Evolutionary conservation across 257 asterid species (phyloP), one percentile per base, ranked within the genome.

Genomic region (Penstemon eatonii): DNA sequence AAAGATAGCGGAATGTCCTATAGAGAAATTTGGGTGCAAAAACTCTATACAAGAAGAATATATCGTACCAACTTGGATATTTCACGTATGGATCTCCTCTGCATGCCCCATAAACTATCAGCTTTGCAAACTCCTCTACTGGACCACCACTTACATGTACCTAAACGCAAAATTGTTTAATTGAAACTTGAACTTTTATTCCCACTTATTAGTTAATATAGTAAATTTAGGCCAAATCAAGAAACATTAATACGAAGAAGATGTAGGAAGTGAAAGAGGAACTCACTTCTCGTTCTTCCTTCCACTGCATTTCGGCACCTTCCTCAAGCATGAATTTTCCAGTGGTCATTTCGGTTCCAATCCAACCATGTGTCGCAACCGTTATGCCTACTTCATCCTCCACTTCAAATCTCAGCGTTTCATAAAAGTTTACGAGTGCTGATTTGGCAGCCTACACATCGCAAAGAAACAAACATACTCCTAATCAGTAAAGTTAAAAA

Each of bases 251-350:
- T 25, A 25, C 33, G 1, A 25, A 25, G 2, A 25, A 25, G 33
- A 25, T 25, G 33, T 25, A 25, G 33, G 33, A 25, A 25, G 33
- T 7, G 50, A 57, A n/a, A 9, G 33, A 44, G 8, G n/a, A 72
- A 60, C 79, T 73, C 57, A 87, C 96, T 56, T 90, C 96, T 63
- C 96, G 77, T 85, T 92, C 98, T 81, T 92, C 98, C 73, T 86
- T 92, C 96, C 98, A 92, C 59, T 90, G 98, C 97, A 92, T 88
- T 70, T 92, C 96, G 0, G 97, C 95, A 15, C 96, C 98, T 81
- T 92, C 97, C 73, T 92, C 98, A 74, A 90, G 74, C 93, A 86
- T 80, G 79, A 92, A 77, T 55, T 82, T 88, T 4, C 98, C 97
- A 13, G 83, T 76, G 42, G 78, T 72, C 84, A 86, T 84, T 69